A percentile compares a stretch with the other conserved stretches of the same genome.
These are phyloP conservation scores for Fusarium multiceps DNA, from an alignment of 2,329 filamentous ascomycete species.

Conservation along the genomic window DNA sequence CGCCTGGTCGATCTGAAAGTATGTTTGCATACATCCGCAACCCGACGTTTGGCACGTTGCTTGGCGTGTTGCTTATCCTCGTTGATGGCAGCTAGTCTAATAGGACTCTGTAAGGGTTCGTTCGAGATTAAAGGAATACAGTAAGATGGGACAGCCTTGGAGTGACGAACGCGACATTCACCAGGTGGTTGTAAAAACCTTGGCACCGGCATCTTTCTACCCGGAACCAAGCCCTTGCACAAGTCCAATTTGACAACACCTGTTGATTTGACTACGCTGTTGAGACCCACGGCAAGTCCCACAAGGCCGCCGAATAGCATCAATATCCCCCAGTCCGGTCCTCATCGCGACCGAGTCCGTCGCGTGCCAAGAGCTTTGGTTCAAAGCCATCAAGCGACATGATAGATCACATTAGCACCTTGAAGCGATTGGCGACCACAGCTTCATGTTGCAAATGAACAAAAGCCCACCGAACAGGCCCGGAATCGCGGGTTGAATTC, in stretches of 20 bases:
- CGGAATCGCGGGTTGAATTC: constrained; percentile 4
- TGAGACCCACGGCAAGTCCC: constrained; percentile 22
- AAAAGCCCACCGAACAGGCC: constrained; percentile 1
- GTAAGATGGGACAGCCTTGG: background rate
- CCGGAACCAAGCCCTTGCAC: constrained; percentile 14
- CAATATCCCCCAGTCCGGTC: constrained; percentile 3
- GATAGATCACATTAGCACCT: constrained; percentile 26
- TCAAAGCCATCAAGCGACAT: constrained; percentile 22
- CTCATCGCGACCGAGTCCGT: constrained; percentile 16
- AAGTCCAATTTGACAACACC: background rate
- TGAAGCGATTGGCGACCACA: constrained; percentile 10
- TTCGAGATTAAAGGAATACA: constrained; percentile 8
- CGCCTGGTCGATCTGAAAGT: constrained; percentile 24
- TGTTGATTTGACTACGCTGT: constrained; percentile 19
- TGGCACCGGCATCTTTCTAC: constrained; percentile 24
- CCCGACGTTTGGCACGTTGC: constrained; percentile 16
- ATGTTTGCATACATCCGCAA: constrained; percentile 30
- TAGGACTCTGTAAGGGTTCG: background rate
- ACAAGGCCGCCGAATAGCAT: constrained; percentile 20
- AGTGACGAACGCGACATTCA: background rate
- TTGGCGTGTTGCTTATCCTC: constrained; percentile 3
- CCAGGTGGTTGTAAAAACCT: constrained; percentile 6
- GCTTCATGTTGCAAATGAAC: background rate
- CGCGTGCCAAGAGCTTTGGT: constrained; percentile 23
- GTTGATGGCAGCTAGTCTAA: constrained; percentile 8